A percentile compares a stretch with the other conserved stretches of the same genome.
phyloP scores from a whole-genome alignment of 1,139 yeast species.

The Geotrichum aggregatum region DNA sequence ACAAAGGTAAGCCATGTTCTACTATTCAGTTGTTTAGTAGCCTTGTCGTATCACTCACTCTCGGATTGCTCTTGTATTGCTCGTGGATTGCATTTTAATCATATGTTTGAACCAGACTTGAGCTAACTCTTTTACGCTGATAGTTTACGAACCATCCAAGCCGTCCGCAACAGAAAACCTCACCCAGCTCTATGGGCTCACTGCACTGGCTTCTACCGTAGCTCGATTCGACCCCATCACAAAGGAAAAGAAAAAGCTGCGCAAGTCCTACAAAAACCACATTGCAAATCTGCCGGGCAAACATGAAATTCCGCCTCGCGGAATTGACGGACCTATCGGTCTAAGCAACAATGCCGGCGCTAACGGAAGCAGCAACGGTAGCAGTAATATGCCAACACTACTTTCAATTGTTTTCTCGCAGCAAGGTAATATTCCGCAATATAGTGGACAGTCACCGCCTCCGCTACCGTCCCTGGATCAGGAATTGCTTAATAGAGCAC shows the following conservation, averaged over 20 bases:
- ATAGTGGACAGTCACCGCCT: constrained; percentile 18
- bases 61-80: no score
- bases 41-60: no score
- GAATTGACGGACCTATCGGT: constrained; percentile 32
- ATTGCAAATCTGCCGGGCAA: constrained; percentile 79
- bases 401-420: constrained; percentile 33
- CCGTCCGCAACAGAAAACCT: constrained; percentile 77
- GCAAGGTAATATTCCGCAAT: constrained; percentile 26
- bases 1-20: constrained; percentile 16
- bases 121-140: constrained; percentile 9
- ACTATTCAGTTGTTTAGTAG: neutral
- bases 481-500: constrained; percentile 48
- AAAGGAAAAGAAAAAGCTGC: constrained; percentile 80
- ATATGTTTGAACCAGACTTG: no score
- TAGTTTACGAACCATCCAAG: constrained; percentile 25
- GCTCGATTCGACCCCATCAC: constrained; percentile 89
- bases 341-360: constrained; percentile 19
- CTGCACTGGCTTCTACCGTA: constrained; percentile 66
- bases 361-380: constrained; percentile 23
- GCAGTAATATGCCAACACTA: constrained; percentile 29
- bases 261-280: constrained; percentile 92
- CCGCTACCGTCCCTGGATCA: constrained; percentile 36
- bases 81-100: no score
- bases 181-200: constrained; percentile 62
- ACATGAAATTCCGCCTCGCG: constrained; percentile 52